Conservation (phyloP, 257 asterid genomes). For the Lycium barbarum region DNA sequence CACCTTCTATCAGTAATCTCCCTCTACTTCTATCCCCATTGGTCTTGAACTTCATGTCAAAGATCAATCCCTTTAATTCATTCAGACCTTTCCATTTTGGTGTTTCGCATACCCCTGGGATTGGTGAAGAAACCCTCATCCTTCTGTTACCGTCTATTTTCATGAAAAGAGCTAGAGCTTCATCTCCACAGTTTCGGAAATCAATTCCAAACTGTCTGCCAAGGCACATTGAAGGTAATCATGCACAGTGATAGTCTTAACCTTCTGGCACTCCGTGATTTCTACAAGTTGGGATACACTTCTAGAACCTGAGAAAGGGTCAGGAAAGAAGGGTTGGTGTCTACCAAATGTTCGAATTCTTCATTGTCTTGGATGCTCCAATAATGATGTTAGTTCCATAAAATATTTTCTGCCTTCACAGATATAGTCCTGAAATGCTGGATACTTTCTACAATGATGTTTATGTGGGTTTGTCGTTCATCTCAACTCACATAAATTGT, state of each 20-base stretch:
- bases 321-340: slow-evolving; percentile 4
- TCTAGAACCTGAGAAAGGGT: slow-evolving; percentile 12
- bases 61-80: too few relatives aligned
- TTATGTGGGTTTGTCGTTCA: not conserved
- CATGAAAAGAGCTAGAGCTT: too few relatives aligned
- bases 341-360: not conserved
- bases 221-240: not conserved
- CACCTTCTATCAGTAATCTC: too few relatives aligned
- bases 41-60: too few relatives aligned
- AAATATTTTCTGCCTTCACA: not conserved
- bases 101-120: too few relatives aligned
- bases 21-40: too few relatives aligned
- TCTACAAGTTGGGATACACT: slow-evolving; percentile 18
- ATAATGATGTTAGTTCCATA: not conserved
- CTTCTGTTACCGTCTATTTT: too few relatives aligned
- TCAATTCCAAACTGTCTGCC: too few relatives aligned
- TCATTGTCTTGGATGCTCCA: not conserved
- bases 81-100: too few relatives aligned
- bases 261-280: slow-evolving; percentile 1
- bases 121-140: too few relatives aligned
- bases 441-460: not conserved
- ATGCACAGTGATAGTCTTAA: not conserved
- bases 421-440: not conserved
- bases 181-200: too few relatives aligned
- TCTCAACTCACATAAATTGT: not conserved